Evolutionary conservation across 345 rosid genomes (phyloP), one percentile per base, ranked within the genome.

Genomic region (Salix viminalis): DNA sequence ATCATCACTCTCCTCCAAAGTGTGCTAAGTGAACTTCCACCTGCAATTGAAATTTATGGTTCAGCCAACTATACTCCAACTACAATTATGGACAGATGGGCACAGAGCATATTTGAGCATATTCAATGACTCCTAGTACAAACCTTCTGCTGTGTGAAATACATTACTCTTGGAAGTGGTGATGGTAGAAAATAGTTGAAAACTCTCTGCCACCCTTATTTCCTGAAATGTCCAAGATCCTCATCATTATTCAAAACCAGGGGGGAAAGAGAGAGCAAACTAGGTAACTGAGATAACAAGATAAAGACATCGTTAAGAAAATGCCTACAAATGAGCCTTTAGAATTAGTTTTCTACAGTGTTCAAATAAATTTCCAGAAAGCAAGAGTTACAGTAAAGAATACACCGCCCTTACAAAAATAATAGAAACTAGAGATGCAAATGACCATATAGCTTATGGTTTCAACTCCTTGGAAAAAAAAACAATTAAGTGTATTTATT

Each of bases 1-100:
- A 95, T 87, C 92, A 91, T 86, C 79, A 93, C 92, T 81, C 86
- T 95, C 85, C 98, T 88, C 99, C 99, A 95, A 39, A 87, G 88
- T 28, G 61, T 86, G 75, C 94, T 91, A 72, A 90, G 83, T 67
- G 83, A 77, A 83, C 74, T 89, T 81, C 90, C 90, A 83, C 92
- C 98, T 93, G 75, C 79, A 72, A 79, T 58, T 79, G 41, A 64
- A 11, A 68, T 46, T 15, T 46, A 15, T 46, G 52, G 52, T 46
- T 46, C 52, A 46, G 52, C 18, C 18, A 46, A 12, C 18, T 46
- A 1, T 14, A 46, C 50, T 46, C 50, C 50, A 46, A 46, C 46
- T 5, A 66, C 18, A 58, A 61, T 52, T 19, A 52, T 30, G 28
- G 28, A 39, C 52, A 48, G 34, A 15, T n/a, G 23, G 6, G 50